Conservation (phyloP, 225 moss, liverwort and hornwort species). For the Lunularia cruciata region DNA sequence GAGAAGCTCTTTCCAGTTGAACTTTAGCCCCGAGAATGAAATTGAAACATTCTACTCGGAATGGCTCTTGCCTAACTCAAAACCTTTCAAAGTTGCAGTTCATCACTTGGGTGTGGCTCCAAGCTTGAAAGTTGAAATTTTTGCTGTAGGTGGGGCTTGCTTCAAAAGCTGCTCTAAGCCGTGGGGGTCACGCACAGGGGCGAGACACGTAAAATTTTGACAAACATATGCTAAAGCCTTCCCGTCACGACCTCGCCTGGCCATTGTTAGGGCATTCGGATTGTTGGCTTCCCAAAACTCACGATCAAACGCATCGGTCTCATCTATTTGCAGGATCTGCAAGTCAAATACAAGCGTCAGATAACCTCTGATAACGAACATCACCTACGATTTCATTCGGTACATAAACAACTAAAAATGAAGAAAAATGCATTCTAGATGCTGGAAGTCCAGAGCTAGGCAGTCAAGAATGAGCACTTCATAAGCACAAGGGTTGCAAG, state of each 20-base stretch:
- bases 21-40: too few species aligned
- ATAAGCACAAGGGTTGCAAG: neutral
- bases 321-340: conserved; percentile 87
- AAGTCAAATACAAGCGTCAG: neutral
- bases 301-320: conserved; percentile 51
- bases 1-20: too few species aligned
- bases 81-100: too few species aligned
- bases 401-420: neutral
- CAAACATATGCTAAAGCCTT: conserved; percentile 83
- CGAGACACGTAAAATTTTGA: conserved; percentile 92
- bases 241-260: conserved; percentile 62
- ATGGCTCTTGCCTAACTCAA: too few species aligned
- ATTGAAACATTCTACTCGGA: too few species aligned
- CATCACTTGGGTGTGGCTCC: conserved; percentile 19
- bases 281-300: conserved; percentile 78
- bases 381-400: neutral
- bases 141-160: conserved; percentile 39
- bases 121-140: conserved; percentile 35
- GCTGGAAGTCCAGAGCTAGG: too few species aligned
- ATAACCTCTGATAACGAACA: neutral
- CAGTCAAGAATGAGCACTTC: neutral
- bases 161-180: conserved; percentile 66
- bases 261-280: conserved; percentile 69
- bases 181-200: conserved; percentile 69
- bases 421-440: neutral